phyloP scores from a whole-genome alignment of 805 yeast species.

The Sugiyamaella floridensis region DNA sequence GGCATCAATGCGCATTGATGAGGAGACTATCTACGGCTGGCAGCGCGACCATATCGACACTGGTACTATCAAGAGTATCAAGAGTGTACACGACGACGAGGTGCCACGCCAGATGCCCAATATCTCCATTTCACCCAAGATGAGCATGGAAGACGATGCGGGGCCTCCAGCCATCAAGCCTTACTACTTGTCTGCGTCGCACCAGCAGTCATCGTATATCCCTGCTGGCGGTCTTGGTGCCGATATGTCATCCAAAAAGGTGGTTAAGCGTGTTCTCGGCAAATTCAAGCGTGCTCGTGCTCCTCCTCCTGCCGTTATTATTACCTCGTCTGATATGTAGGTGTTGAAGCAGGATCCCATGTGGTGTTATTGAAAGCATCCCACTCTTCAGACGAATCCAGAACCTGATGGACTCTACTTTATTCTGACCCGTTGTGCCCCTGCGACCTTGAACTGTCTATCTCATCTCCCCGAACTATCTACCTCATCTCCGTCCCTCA shows the following conservation, averaged over 20 bases:
- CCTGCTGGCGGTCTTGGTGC: conserved; percentile 15
- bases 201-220: conserved; percentile 9
- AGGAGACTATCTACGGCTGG: conserved; percentile 25
- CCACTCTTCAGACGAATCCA: too few relatives aligned
- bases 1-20: conserved; percentile 23
- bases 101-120: not conserved
- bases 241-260: conserved; percentile 9
- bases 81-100: not conserved
- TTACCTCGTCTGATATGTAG: conserved; percentile 19
- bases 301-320: conserved; percentile 14
- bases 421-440: too few relatives aligned
- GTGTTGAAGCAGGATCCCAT: too few relatives aligned
- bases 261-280: conserved; percentile 17
- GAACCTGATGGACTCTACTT: too few relatives aligned
- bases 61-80: conserved; percentile 10
- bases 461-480: too few relatives aligned
- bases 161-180: not conserved
- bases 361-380: too few relatives aligned
- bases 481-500: too few relatives aligned
- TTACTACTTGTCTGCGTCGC: not conserved
- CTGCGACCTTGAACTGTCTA: too few relatives aligned
- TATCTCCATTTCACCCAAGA: not conserved
- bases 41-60: conserved; percentile 21
- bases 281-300: conserved; percentile 11
- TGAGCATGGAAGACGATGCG: conserved; percentile 4